Evolutionary conservation across 805 yeast genomes (phyloP).

Genomic region (Candida bentonensis): DNA sequence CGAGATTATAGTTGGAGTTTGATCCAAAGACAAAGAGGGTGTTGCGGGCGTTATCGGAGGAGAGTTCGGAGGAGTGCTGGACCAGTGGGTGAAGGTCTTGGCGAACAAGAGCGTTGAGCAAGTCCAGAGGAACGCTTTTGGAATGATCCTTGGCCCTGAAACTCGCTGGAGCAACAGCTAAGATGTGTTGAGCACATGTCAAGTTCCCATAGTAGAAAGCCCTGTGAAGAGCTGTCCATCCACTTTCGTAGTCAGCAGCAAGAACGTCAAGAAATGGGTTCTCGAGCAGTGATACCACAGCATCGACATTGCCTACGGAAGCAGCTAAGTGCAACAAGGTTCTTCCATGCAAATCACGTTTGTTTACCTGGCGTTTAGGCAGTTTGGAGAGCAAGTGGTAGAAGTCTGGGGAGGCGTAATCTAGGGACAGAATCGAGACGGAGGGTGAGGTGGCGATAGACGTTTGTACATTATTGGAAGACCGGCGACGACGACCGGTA

Average conservation of each 20-base stretch:
- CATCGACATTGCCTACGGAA: slow-evolving; percentile 14
- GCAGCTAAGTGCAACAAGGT: slow-evolving; percentile 19
- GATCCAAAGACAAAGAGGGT: slow-evolving; percentile 44
- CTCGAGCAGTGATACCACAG: slow-evolving; percentile 31
- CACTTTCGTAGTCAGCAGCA: slow-evolving; percentile 54
- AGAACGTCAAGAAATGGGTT: slow-evolving; percentile 33
- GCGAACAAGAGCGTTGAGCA: slow-evolving; percentile 25
- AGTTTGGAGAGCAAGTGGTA: slow-evolving; percentile 14
- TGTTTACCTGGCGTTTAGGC: slow-evolving; percentile 26
- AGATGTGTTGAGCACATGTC: slow-evolving; percentile 34
- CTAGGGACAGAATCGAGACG: not conserved
- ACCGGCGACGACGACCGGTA: not conserved
- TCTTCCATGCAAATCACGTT: slow-evolving; percentile 61
- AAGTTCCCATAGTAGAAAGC: slow-evolving; percentile 46
- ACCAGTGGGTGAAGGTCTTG: not conserved
- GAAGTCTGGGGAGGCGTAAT: not conserved
- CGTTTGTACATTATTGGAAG: not conserved
- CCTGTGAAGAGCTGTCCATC: slow-evolving; percentile 71
- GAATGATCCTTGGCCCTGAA: slow-evolving; percentile 53
- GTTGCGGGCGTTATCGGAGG: not conserved
- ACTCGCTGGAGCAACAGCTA: slow-evolving; percentile 24
- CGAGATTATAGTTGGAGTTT: slow-evolving; percentile 47
- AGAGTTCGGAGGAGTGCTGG: slow-evolving; percentile 38
- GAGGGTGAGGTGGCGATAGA: too few relatives aligned
- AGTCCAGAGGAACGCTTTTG: slow-evolving; percentile 59